These are phyloP conservation scores for Nyctanthes arbortristis DNA, from an alignment of 257 asterid genomes.

Conservation along the genomic window DNA sequence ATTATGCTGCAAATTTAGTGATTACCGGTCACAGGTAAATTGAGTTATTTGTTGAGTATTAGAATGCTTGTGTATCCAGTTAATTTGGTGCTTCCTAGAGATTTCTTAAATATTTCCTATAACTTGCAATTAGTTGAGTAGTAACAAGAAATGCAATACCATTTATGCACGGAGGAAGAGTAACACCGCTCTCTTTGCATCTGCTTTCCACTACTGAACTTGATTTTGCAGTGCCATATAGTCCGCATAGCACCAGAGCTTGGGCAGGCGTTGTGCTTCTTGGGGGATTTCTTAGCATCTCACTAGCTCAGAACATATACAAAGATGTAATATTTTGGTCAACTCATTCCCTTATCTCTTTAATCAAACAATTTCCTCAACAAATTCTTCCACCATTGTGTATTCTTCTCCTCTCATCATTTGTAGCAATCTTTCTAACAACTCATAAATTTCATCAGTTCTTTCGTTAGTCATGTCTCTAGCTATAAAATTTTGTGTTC, in stretches of 20 bases:
- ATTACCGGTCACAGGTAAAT: not conserved
- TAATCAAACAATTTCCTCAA: constrained; percentile 21
- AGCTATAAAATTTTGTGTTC: constrained; percentile 31
- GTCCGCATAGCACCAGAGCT: not conserved
- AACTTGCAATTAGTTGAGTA: not conserved
- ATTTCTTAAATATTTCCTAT: not conserved
- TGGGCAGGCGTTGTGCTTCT: not conserved
- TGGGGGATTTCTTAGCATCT: constrained; percentile 13
- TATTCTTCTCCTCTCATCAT: constrained; percentile 27
- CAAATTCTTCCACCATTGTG: constrained; percentile 26
- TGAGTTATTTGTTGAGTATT: not conserved
- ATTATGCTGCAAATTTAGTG: too few species aligned
- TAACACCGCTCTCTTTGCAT: not conserved
- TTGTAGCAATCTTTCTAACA: constrained; percentile 24
- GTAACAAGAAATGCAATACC: not conserved
- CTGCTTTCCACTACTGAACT: not conserved
- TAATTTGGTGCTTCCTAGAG: not conserved
- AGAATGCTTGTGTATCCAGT: not conserved
- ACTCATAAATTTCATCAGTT: constrained; percentile 18
- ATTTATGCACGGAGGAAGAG: not conserved
- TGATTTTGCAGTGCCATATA: not conserved
- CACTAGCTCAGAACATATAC: not conserved
- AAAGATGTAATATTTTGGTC: not conserved
- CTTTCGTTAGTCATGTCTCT: constrained; percentile 28
- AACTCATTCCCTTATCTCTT: not conserved